phyloP scores from a whole-genome alignment of 768 basidiomycete species.

The Favolaschia claudopus region DNA sequence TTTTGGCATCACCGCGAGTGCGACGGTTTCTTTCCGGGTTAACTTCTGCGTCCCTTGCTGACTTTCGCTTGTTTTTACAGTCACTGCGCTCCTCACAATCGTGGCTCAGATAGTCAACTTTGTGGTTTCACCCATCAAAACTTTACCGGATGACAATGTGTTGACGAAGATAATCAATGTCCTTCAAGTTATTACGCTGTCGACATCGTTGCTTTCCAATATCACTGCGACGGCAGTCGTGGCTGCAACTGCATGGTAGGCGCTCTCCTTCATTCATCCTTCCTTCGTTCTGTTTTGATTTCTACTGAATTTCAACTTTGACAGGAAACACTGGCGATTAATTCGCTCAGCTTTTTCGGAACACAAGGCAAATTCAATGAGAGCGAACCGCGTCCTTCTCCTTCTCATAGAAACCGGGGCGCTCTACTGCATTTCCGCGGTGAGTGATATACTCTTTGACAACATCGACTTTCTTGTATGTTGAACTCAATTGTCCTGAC shows the following conservation, averaged over 20 bases:
- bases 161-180: background rate
- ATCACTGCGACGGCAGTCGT: slow-evolving; percentile 21
- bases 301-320: background rate
- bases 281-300: no score
- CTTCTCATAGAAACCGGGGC: slow-evolving; percentile 2
- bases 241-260: background rate
- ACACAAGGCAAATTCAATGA: background rate
- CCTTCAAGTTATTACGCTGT: slow-evolving; percentile 15
- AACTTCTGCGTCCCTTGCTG: background rate
- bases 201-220: slow-evolving; percentile 21
- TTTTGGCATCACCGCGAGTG: slow-evolving; percentile 1
- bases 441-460: background rate
- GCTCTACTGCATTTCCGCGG: slow-evolving; percentile 6
- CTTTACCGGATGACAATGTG: background rate
- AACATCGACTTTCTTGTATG: background rate
- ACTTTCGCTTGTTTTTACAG: background rate
- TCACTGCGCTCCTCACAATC: background rate
- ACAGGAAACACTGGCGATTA: background rate
- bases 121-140: slow-evolving; percentile 7
- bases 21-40: background rate
- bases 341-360: background rate
- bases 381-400: background rate
- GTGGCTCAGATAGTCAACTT: slow-evolving; percentile 2
- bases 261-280: no score
- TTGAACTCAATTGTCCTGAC: background rate